Conservation (phyloP, 441 rosid genomes). For the Geranium incanum region DNA sequence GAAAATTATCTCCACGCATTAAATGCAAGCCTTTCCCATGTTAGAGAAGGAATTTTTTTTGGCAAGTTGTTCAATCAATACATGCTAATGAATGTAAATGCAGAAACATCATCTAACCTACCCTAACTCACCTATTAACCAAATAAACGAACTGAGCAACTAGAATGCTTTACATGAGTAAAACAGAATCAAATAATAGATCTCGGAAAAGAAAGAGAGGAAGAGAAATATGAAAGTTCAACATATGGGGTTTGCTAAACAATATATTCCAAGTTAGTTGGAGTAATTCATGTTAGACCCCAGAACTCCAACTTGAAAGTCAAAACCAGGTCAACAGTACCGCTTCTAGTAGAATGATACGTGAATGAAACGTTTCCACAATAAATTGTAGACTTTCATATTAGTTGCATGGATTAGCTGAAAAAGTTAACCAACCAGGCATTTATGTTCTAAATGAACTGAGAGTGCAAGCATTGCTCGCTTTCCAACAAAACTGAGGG, state of each 20-base stretch:
- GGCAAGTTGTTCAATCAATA: conserved; percentile 4
- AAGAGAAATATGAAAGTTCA: neutral
- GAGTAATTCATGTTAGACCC: neutral
- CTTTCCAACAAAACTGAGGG: conserved; percentile 5
- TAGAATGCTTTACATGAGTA: neutral
- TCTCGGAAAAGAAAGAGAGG: neutral
- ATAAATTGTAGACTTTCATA: neutral
- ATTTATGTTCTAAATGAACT: neutral
- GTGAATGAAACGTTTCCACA: neutral
- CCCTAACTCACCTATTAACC: neutral
- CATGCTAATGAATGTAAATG: neutral
- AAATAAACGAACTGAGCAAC: neutral
- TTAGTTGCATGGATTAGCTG: neutral
- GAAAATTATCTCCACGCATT: neutral
- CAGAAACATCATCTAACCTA: neutral
- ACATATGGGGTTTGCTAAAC: neutral
- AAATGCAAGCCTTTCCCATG: neutral
- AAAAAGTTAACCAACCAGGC: neutral
- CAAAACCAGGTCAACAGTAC: neutral
- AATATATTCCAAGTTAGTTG: neutral
- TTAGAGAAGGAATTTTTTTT: neutral
- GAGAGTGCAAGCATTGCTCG: neutral
- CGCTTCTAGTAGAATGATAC: neutral
- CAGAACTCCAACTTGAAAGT: neutral
- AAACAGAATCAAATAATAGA: neutral